These are phyloP conservation scores for Neurospora sp. DNA, from an alignment of 495 filamentous ascomycete species.

Conservation along the genomic window DNA sequence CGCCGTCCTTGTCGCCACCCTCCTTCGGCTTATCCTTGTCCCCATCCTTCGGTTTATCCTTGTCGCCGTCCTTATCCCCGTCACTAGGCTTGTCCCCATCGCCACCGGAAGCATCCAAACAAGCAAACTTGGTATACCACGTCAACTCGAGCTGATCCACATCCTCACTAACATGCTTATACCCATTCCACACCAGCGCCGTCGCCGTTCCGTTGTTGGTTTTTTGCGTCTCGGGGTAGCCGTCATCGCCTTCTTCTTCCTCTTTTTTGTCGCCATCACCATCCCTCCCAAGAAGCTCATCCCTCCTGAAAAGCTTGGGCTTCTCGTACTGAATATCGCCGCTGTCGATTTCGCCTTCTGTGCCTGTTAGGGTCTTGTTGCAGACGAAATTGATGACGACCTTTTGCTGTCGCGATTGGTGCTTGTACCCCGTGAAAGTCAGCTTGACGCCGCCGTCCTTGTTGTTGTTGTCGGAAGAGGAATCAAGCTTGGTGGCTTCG, in stretches of 20 bases:
- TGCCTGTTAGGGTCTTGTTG: slow-evolving; percentile 53
- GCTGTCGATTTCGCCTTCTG: slow-evolving; percentile 44
- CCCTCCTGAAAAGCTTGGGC: background rate
- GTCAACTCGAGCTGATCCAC: slow-evolving; percentile 53
- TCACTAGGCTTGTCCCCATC: slow-evolving; percentile 22
- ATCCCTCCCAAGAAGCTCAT: too few relatives aligned
- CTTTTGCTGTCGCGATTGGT: background rate
- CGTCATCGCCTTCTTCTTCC: slow-evolving; percentile 24
- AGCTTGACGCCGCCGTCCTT: background rate
- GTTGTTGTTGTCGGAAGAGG: background rate
- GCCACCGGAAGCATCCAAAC: slow-evolving; percentile 19
- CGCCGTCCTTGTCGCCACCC: background rate
- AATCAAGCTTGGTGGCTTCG: background rate
- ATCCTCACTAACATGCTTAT: slow-evolving; percentile 42
- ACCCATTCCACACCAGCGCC: slow-evolving; percentile 64
- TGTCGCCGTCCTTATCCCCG: slow-evolving; percentile 38
- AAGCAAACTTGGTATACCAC: slow-evolving; percentile 82
- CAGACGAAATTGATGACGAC: slow-evolving; percentile 58
- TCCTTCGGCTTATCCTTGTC: slow-evolving; percentile 14
- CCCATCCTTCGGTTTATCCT: slow-evolving; percentile 22
- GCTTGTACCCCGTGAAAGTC: background rate
- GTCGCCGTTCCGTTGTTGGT: slow-evolving; percentile 35
- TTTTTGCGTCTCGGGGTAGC: slow-evolving; percentile 31
- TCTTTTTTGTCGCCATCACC: background rate
- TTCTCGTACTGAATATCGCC: background rate